Evolutionary conservation across 768 basidiomycete genomes (phyloP).

Genomic region (Suillus hirtellus): DNA sequence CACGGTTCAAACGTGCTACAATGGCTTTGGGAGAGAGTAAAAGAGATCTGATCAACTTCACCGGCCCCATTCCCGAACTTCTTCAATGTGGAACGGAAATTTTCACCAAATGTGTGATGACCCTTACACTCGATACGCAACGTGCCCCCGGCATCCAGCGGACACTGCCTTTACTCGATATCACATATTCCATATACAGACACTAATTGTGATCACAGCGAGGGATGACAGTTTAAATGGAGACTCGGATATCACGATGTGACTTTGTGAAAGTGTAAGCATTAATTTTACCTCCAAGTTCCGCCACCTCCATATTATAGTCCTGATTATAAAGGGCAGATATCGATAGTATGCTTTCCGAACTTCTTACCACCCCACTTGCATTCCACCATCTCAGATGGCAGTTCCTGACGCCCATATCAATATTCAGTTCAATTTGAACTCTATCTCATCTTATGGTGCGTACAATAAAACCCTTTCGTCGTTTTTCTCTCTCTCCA

Average conservation of each 20-base stretch:
- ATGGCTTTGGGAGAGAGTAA: not conserved
- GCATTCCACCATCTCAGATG: slow-evolving; percentile 17
- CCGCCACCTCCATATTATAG: slow-evolving; percentile 14
- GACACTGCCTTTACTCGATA: slow-evolving; percentile 1
- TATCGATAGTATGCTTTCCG: slow-evolving; percentile 9
- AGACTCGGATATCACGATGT: slow-evolving; percentile 23
- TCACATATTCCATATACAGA: slow-evolving; percentile 19
- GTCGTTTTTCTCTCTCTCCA: not conserved
- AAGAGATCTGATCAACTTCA: slow-evolving; percentile 1
- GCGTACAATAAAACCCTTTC: not conserved
- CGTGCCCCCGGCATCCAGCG: slow-evolving; percentile 29
- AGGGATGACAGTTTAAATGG: slow-evolving; percentile 20
- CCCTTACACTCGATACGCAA: slow-evolving; percentile 15
- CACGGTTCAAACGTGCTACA: not conserved
- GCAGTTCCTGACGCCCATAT: slow-evolving; percentile 8
- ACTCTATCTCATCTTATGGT: slow-evolving; percentile 11
- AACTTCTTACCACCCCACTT: not conserved
- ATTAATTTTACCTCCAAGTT: slow-evolving; percentile 10
- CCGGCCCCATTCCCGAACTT: slow-evolving; percentile 4
- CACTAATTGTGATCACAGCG: slow-evolving; percentile 30
- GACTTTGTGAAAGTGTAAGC: slow-evolving; percentile 24
- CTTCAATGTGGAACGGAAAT: slow-evolving; percentile 3
- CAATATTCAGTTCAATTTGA: slow-evolving; percentile 10
- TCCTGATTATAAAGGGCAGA: slow-evolving; percentile 26
- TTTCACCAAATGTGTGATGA: slow-evolving; percentile 1